phyloP scores from a whole-genome alignment of 768 basidiomycete genomes.

The Leccinum rimulosum region DNA sequence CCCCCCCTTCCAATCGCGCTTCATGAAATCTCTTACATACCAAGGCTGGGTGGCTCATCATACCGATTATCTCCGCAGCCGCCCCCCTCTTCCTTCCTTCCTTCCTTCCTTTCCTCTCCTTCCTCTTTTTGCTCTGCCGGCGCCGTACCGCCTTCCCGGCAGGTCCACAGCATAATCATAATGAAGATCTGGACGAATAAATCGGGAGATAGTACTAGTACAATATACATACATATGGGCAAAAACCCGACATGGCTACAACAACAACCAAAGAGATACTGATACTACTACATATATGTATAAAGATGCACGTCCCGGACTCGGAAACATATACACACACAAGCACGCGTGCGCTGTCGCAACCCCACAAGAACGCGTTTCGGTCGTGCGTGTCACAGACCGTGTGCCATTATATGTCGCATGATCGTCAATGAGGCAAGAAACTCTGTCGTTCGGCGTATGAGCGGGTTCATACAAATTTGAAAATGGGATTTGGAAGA shows the following conservation, averaged over 20 bases:
- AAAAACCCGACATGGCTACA: slow-evolving; percentile 5
- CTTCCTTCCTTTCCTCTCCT: neutral
- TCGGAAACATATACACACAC: neutral
- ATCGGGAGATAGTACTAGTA: slow-evolving; percentile 12
- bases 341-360: neutral
- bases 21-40: slow-evolving; percentile 5
- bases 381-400: slow-evolving; percentile 11
- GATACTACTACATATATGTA: neutral
- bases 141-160: neutral
- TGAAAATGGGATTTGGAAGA: neutral
- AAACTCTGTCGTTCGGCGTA: slow-evolving; percentile 42
- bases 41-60: neutral
- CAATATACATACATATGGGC: neutral
- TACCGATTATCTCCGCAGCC: slow-evolving; percentile 9
- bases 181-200: slow-evolving; percentile 1
- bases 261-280: slow-evolving; percentile 4
- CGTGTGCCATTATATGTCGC: slow-evolving; percentile 54
- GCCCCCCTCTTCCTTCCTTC: neutral
- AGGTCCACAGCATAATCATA: neutral
- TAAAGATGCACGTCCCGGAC: neutral
- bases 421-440: slow-evolving; percentile 62
- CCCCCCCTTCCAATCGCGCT: neutral
- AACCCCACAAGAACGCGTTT: neutral
- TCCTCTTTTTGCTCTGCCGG: neutral
- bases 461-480: slow-evolving; percentile 4